Conservation (phyloP, 768 basidiomycete genomes). For the Leucocoprinus sp. region DNA sequence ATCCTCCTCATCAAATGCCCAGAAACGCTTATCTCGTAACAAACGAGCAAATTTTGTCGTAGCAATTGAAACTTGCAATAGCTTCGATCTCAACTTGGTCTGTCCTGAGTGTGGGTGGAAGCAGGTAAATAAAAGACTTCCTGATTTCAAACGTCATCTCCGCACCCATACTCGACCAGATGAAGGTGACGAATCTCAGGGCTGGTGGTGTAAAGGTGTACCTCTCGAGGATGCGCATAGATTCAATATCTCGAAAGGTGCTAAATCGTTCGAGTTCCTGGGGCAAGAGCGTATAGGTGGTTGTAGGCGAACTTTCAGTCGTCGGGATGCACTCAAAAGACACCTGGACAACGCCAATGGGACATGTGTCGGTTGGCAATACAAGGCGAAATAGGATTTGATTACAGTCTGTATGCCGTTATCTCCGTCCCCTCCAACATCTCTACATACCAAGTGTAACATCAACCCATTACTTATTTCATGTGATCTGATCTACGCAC, state of each 20-base stretch:
- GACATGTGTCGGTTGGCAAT: slow-evolving; percentile 19
- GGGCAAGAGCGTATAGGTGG: slow-evolving; percentile 30
- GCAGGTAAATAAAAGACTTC: slow-evolving; percentile 41
- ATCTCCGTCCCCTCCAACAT: not conserved
- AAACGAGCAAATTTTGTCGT: slow-evolving; percentile 24
- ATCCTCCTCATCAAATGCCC: slow-evolving; percentile 6
- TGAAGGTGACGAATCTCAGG: slow-evolving; percentile 26
- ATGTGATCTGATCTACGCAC: not conserved
- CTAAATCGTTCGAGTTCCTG: slow-evolving; percentile 20
- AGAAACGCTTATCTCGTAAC: slow-evolving; percentile 33
- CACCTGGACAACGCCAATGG: slow-evolving; percentile 31
- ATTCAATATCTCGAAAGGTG: slow-evolving; percentile 15
- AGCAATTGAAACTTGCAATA: slow-evolving; percentile 18
- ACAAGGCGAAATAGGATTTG: slow-evolving; percentile 8
- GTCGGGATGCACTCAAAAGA: slow-evolving; percentile 37
- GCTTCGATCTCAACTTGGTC: slow-evolving; percentile 20
- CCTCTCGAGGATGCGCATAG: slow-evolving; percentile 16
- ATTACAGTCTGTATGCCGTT: not conserved
- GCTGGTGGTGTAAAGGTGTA: slow-evolving; percentile 35
- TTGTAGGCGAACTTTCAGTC: slow-evolving; percentile 33
- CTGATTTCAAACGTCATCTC: slow-evolving; percentile 55
- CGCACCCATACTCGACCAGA: slow-evolving; percentile 44
- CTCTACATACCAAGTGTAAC: not conserved
- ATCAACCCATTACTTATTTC: not conserved
- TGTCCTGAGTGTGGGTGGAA: slow-evolving; percentile 43